phyloP scores from a whole-genome alignment of 495 filamentous ascomycete genomes.

The Hypomontagnella monticulosa region DNA sequence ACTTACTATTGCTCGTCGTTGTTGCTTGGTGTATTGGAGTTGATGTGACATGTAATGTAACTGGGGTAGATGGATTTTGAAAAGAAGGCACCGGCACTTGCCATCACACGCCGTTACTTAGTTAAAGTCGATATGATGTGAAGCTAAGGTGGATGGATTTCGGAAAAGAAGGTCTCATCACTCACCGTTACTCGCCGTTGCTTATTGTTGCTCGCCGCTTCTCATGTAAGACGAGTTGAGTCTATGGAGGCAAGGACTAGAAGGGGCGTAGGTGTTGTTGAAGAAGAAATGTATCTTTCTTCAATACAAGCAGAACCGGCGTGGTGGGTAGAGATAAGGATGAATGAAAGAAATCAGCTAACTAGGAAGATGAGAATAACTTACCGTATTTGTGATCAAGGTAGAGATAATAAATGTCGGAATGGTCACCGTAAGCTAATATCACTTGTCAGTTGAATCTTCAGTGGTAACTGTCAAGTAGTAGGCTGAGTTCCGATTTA shows the following conservation, averaged over 20 bases:
- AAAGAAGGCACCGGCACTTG: no score
- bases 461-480: no score
- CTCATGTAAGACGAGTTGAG: no score
- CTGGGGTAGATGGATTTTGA: no score
- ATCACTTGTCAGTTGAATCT: neutral
- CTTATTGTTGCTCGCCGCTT: no score
- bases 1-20: no score
- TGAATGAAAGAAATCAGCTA: neutral
- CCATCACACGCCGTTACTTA: neutral
- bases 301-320: neutral
- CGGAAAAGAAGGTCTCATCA: neutral
- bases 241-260: neutral
- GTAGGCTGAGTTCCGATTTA: no score
- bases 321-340: neutral
- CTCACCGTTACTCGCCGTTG: no score
- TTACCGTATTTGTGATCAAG: neutral
- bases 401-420: neutral
- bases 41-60: no score
- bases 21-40: no score
- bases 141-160: neutral
- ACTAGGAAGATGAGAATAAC: neutral
- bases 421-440: neutral
- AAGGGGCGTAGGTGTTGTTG: neutral
- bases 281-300: neutral
- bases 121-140: neutral